These are phyloP conservation scores for Sporobolomyces phaffii DNA, from an alignment of 768 basidiomycete genomes.

Conservation along the genomic window DNA sequence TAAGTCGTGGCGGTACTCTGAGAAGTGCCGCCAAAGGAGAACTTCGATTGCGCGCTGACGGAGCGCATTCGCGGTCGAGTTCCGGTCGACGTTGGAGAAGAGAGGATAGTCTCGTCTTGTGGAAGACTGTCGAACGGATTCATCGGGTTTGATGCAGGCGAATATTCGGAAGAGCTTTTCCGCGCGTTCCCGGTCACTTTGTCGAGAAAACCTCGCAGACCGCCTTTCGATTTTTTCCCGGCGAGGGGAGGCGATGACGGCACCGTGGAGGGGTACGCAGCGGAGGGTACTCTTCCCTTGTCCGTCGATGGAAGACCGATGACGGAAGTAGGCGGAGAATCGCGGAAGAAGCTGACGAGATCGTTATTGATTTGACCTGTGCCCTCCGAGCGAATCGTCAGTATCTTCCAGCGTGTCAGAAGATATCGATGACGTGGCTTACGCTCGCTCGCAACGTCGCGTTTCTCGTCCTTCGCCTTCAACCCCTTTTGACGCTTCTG, in stretches of 20 bases:
- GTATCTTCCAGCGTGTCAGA: background rate
- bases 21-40: background rate
- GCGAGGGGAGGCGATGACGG: background rate
- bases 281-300: background rate
- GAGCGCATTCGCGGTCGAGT: background rate
- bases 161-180: too few relatives aligned
- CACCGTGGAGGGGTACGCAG: background rate
- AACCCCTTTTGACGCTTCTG: background rate
- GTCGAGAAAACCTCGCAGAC: conserved; percentile 10
- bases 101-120: too few relatives aligned
- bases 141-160: too few relatives aligned
- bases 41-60: background rate
- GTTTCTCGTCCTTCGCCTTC: conserved; percentile 34
- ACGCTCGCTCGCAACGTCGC: conserved; percentile 31
- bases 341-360: conserved; percentile 27
- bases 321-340: background rate
- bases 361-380: conserved; percentile 34
- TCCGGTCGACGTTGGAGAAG: too few relatives aligned
- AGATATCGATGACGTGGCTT: background rate
- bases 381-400: too few relatives aligned
- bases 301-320: background rate
- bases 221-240: conserved; percentile 4
- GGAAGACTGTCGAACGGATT: too few relatives aligned
- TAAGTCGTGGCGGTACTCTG: background rate
- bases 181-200: background rate